Evolutionary conservation across 192 early-diverging fungal genomes (phyloP), one percentile per base, ranked within the genome.

Genomic region (Coemansia pectinata): DNA sequence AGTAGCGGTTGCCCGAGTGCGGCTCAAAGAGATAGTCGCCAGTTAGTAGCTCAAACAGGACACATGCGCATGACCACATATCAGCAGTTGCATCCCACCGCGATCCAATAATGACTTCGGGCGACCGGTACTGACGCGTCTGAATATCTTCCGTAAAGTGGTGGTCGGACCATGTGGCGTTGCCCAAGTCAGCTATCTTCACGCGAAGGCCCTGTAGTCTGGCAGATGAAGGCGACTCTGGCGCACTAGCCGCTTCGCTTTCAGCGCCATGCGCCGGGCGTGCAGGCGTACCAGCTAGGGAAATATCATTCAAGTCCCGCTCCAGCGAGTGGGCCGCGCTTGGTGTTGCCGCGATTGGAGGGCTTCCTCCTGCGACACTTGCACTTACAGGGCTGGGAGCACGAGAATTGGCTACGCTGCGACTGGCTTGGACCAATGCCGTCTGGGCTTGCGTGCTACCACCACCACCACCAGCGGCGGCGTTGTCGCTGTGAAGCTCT

Each of bases 81-180:
- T 98, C 97, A 5, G 95, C 90, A 33, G 88, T 90, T 6, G 90
- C 67, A 38, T 94, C 91, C 90, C 96, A 98, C 40, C 87, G 83
- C 23, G 90, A 85, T 3, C 97, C 97, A 19, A 97, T 81, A 62
- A 97, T 95, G 2, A 95, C 97, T 73, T 98, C 97, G 27, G 97
- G 97, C 9, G 91, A 92, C 63, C 97, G 90, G 72, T 98, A 98
- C 77, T 98, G 95, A 59, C 97, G 90, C 41, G 97, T 98, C 84
- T 98, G 97, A 65, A 98, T 97, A 73, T 96, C 94, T 41, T 92
- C 90, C 1, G 95, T 96, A 70, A 96, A 97, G 74, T 98, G 95
- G 77, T 96, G 91, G 74, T 96, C 85, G 1, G 90, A 88, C 97
- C 97, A 98, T 65, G 95, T 96, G 23, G 95, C 94, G 74, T 98